Conservation (phyloP, 768 basidiomycete species). For the Hebeloma cylindrosporum region DNA sequence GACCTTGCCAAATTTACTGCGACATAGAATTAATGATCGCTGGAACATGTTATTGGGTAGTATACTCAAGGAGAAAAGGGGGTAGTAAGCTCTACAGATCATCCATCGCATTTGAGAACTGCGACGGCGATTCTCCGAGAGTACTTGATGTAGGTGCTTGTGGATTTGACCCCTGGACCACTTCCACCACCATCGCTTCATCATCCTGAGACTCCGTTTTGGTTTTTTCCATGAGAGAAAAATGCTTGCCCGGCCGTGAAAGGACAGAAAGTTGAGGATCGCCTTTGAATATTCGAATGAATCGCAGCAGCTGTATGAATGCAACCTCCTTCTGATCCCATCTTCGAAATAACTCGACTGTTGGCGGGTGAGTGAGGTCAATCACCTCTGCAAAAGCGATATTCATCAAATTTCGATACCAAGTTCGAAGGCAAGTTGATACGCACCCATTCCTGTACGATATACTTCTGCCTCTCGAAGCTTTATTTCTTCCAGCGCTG, state of each 20-base stretch:
- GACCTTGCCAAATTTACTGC: no score
- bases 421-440: slow-evolving; percentile 1
- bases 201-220: slow-evolving; percentile 14
- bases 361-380: slow-evolving; percentile 73
- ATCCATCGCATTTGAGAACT: slow-evolving; percentile 14
- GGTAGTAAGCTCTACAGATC: slow-evolving; percentile 12
- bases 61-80: neutral
- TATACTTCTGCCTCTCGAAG: slow-evolving; percentile 70
- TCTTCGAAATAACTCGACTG: slow-evolving; percentile 65
- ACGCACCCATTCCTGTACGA: slow-evolving; percentile 77
- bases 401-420: slow-evolving; percentile 3
- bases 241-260: slow-evolving; percentile 62
- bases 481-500: slow-evolving; percentile 68
- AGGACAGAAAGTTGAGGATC: slow-evolving; percentile 48
- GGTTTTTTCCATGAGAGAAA: slow-evolving; percentile 25
- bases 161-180: neutral
- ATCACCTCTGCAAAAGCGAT: slow-evolving; percentile 56
- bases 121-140: neutral
- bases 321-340: slow-evolving; percentile 81
- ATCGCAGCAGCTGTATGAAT: slow-evolving; percentile 69
- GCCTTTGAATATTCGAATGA: slow-evolving; percentile 69
- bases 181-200: neutral
- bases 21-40: no score
- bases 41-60: no score
- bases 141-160: slow-evolving; percentile 9